Evolutionary conservation across 345 rosid genomes (phyloP), one percentile per base, ranked within the genome.

Genomic region (Geranium rotundifolium): DNA sequence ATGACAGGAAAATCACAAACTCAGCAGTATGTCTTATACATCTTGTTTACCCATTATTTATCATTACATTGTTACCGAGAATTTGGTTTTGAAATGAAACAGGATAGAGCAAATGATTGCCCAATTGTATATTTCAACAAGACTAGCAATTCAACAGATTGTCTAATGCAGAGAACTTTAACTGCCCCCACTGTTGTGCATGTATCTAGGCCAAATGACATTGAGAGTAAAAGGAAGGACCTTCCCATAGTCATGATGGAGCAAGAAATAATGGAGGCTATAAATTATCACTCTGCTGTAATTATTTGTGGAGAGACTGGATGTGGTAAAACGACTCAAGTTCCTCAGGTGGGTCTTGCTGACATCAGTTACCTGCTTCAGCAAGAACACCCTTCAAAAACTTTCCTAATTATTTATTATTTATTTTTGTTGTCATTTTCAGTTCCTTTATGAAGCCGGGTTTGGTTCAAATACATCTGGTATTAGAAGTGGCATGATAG

Each of bases 241-340:
- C 98, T 89, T 76, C 95, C 96, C 0, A 85, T 92, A 54, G 84
- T 92, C 66, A 89, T 87, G 95, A 89, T 92, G 98, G 98, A 92
- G 79, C 98, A 89, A 70, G 98, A 92, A 77, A 87, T 89, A 59
- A 89, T 92, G 98, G 95, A 89, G 79, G 92, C 93, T 59, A 80
- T 89, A 62, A 85, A 89, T 70, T 76, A 83, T 55, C 80, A 89
- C 50, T 64, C 84, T 1, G 58, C 77, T 0, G 75, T 87, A 63
- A 85, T 89, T 65, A 79, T 92, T 64, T 85, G 91, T 49, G 93
- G 98, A 72, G 91, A 92, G 79, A 92, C 96, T 20, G 96, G 96
- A 39, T 86, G 96, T 77, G 98, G 98, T 70, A 91, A 91, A 82
- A 91, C 98, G 56, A 91, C 95, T 56, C 98, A 91, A 75, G 92